phyloP scores from a whole-genome alignment of 75 land plant genomes.

The Ceratopteris richardii region DNA sequence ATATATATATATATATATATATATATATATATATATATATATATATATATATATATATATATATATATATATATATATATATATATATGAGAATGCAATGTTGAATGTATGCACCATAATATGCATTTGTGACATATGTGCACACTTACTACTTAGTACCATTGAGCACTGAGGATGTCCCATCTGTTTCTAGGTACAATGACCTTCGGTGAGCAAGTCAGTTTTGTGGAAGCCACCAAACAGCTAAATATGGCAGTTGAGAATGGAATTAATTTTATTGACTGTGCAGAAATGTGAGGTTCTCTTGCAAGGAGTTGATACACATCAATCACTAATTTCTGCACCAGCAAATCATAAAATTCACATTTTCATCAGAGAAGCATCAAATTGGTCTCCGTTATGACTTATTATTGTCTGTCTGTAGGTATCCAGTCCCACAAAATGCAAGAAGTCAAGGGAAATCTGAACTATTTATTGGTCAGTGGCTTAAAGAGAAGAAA shows the following conservation, averaged over 20 bases:
- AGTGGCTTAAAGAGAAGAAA: constrained; percentile 51
- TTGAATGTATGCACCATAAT: too few relatives aligned
- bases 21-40: too few relatives aligned
- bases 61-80: too few relatives aligned
- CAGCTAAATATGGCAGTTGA: constrained; percentile 58
- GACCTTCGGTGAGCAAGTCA: constrained; percentile 86
- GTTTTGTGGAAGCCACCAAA: constrained; percentile 38
- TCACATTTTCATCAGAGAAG: too few relatives aligned
- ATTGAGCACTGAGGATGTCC: too few relatives aligned
- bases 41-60: too few relatives aligned
- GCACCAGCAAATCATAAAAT: too few relatives aligned
- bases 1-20: too few relatives aligned
- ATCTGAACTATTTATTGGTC: constrained; percentile 69
- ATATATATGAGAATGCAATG: too few relatives aligned
- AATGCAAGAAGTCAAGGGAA: constrained; percentile 59
- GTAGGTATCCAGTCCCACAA: constrained; percentile 93
- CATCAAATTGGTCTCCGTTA: too few relatives aligned
- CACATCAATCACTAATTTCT: background rate
- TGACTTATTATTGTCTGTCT: background rate
- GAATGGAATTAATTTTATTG: constrained; percentile 78
- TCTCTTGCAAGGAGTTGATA: background rate
- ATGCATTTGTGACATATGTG: too few relatives aligned
- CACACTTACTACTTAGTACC: too few relatives aligned
- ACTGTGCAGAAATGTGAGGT: constrained; percentile 81
- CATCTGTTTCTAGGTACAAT: constrained; percentile 69